Conservation (phyloP, 2,329 filamentous ascomycete species). For the Trichoderma koningii region DNA sequence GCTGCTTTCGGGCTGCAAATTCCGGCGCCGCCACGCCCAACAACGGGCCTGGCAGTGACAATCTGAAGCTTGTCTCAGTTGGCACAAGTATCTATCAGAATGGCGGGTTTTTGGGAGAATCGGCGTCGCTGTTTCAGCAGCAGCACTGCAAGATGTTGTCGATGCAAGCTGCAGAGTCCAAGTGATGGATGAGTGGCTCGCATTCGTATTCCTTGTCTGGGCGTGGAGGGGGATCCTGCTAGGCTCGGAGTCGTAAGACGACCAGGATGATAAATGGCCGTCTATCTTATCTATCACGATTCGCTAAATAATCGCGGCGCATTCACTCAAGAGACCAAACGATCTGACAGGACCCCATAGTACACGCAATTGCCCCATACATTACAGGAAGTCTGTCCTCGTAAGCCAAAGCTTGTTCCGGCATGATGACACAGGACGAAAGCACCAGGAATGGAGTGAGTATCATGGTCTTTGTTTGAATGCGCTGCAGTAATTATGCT, state of each 20-base stretch:
- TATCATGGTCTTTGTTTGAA: not conserved
- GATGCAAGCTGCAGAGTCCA: conserved; percentile 16
- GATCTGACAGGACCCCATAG: not conserved
- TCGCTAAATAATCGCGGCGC: not conserved
- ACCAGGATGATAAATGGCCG: not conserved
- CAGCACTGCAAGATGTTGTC: not conserved
- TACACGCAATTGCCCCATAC: conserved; percentile 1
- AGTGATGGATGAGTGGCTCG: not conserved
- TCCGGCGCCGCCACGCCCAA: conserved; percentile 27
- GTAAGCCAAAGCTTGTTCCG: not conserved
- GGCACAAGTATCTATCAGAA: not conserved
- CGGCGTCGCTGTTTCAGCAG: not conserved
- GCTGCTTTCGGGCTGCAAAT: conserved; percentile 28
- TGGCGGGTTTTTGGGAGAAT: not conserved
- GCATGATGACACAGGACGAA: not conserved
- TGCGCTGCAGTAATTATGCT: no score
- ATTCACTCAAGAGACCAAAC: not conserved
- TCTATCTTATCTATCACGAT: conserved; percentile 20
- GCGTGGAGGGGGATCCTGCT: not conserved
- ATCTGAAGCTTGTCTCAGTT: not conserved
- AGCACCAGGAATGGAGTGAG: not conserved
- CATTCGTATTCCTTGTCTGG: not conserved
- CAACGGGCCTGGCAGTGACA: not conserved
- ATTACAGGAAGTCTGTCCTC: not conserved
- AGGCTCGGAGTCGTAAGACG: not conserved